Evolutionary conservation across 2,329 filamentous ascomycete species (phyloP).

Genomic region (Trichophyton verrucosum): DNA sequence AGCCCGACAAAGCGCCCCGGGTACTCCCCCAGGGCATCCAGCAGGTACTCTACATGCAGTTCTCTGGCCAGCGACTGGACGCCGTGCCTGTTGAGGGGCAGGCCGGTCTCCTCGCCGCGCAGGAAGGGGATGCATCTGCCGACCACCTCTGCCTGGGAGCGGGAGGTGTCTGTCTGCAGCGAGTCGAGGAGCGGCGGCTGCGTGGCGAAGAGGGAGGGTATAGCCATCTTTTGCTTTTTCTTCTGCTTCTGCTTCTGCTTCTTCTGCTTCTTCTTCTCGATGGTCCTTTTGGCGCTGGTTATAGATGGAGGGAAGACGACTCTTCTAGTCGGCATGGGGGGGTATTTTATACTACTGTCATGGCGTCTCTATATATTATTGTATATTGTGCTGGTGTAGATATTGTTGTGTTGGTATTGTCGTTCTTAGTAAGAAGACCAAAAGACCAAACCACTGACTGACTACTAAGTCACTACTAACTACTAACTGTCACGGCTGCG

Average conservation of each 20-base stretch:
- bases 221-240: conserved; percentile 17
- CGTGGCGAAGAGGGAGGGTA: conserved; percentile 31
- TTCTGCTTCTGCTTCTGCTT: neutral
- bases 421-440: too few species aligned
- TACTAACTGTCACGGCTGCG: too few species aligned
- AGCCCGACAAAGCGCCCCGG: conserved; percentile 59
- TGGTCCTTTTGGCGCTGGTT: neutral
- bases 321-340: too few species aligned
- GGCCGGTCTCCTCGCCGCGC: conserved; percentile 27
- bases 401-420: too few species aligned
- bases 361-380: too few species aligned
- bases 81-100: conserved; percentile 53
- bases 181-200: conserved; percentile 52
- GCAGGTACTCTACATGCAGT: conserved; percentile 39
- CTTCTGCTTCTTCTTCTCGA: conserved; percentile 7
- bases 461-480: too few species aligned
- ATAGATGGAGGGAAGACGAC: neutral
- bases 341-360: too few species aligned
- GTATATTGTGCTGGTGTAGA: too few species aligned
- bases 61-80: conserved; percentile 60
- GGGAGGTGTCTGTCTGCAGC: conserved; percentile 55
- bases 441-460: too few species aligned
- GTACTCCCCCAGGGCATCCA: conserved; percentile 44
- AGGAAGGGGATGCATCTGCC: conserved; percentile 58
- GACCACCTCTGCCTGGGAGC: conserved; percentile 55